Conservation (phyloP, 169 alveolate genomes). For the Cryptosporidium parvum region DNA sequence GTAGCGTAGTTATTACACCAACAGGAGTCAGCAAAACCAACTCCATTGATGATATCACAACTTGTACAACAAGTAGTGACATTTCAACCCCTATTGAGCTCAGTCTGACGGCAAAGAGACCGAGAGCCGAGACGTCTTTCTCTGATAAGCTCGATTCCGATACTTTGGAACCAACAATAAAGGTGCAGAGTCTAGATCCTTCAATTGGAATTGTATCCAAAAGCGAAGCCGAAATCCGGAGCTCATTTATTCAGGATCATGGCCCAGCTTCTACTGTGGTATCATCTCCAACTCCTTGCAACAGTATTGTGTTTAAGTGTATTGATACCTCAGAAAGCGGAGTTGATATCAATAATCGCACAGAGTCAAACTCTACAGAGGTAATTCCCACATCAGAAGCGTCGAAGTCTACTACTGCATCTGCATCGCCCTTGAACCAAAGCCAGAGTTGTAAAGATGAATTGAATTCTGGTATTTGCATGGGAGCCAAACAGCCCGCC, state of each 20-base stretch:
- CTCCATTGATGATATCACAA: constrained; percentile 69
- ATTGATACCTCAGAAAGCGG: constrained; percentile 6
- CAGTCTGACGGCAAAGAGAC: constrained; percentile 23
- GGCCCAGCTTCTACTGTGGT: not conserved
- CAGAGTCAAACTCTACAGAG: constrained; percentile 42
- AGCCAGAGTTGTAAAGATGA: constrained; percentile 12
- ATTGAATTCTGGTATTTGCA: not conserved
- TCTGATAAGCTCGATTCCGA: constrained; percentile 6
- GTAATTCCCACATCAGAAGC: constrained; percentile 35
- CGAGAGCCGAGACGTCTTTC: constrained; percentile 41
- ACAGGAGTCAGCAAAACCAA: constrained; percentile 63
- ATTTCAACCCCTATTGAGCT: constrained; percentile 47
- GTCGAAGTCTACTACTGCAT: constrained; percentile 64
- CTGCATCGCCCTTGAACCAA: constrained; percentile 46
- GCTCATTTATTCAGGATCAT: constrained; percentile 22
- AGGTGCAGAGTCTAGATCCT: constrained; percentile 15
- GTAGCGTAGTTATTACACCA: constrained; percentile 61
- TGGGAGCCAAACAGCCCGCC: constrained; percentile 12
- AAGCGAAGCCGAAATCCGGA: not conserved
- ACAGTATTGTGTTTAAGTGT: constrained; percentile 37
- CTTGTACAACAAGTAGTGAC: constrained; percentile 63
- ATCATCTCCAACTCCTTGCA: not conserved
- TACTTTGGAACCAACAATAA: constrained; percentile 25
- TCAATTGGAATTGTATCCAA: not conserved
- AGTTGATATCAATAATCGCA: constrained; percentile 17